A percentile compares a stretch with the other conserved stretches of the same genome.
Evolutionary conservation across 768 basidiomycete species (phyloP).

Genomic region (Trametes sanguinea): DNA sequence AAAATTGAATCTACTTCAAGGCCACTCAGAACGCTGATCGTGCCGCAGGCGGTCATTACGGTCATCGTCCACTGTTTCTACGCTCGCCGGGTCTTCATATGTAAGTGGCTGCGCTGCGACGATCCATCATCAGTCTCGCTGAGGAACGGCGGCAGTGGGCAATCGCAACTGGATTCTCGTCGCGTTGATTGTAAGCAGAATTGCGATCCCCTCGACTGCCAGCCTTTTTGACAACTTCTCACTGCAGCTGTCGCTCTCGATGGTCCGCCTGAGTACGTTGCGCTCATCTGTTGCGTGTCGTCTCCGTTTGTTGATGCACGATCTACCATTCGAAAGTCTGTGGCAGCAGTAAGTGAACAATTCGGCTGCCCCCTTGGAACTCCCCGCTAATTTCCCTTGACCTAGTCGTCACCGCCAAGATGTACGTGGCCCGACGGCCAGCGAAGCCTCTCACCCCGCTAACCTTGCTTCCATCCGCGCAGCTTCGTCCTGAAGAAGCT

Average conservation of each 20-base stretch:
- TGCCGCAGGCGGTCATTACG: constrained; percentile 11
- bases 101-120: constrained; percentile 2
- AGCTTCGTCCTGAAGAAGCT: constrained; percentile 3
- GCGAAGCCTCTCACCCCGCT: not conserved
- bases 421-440: not conserved
- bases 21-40: no score
- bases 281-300: not conserved
- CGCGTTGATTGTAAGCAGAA: no score
- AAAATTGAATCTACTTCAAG: no score
- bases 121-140: not conserved
- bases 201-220: no score
- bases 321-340: no score
- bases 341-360: no score
- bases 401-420: constrained; percentile 5
- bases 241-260: constrained; percentile 3
- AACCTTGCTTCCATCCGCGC: not conserved
- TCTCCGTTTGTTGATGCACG: no score
- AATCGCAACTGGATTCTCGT: no score
- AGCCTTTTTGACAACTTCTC: not conserved
- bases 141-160: no score
- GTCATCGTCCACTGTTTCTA: constrained; percentile 21
- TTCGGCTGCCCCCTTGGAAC: no score
- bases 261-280: constrained; percentile 12
- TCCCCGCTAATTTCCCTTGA: no score
- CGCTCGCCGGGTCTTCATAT: constrained; percentile 15